Base-by-base conservation (phyloP, 768 basidiomycete species). In the Kwoniella dejecticola region DNA sequence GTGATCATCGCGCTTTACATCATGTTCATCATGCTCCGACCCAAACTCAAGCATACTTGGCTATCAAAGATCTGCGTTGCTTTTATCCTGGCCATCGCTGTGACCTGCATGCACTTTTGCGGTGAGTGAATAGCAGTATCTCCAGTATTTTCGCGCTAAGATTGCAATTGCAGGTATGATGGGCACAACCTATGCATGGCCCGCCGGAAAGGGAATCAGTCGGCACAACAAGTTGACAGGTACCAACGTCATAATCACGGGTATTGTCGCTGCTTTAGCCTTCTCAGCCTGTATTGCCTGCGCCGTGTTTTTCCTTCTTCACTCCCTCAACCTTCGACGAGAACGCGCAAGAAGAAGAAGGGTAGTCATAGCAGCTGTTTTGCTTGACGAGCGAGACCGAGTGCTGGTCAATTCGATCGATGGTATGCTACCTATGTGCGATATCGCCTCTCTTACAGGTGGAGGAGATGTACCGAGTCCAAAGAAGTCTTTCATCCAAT, bases 21-120 rank as follows among this genome's bases (percentile, higher is more conserved):
- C 70, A 74, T 80, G 76, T 80, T 80, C 69, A 69, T 80, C 67
- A 76, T 80, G 68, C 67, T 80, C 24, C 69, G 78, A 29, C 79
- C 79, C 2, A 80, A 80, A 61, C 70, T 80, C 52, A 71, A 74
- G 57, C 79, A 80, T 46, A 75, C 68, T 12, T 77, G 70, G 68
- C n/a, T 67, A 3, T 70, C 72, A 52, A 77, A 76, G 54, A 57
- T 76, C 12, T 62, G 50, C 29, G 74, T 77, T 6, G 77, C 78
- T 17, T 46, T 69, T 24, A 68, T 80, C n/a, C 66, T 80, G 12
- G 77, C 75, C 11, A 50, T 61, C 1, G 79, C 78, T 0, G 78
- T 79, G 2, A 73, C 69, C 48, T 55, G 57, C 24, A 79, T 79
- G 78, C 77, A 79, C 61, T 77, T 76, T 40, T 69, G 65, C 30